Evolutionary conservation across 2,329 filamentous ascomycete genomes (phyloP).

Genomic region (Zasmidium angulare): DNA sequence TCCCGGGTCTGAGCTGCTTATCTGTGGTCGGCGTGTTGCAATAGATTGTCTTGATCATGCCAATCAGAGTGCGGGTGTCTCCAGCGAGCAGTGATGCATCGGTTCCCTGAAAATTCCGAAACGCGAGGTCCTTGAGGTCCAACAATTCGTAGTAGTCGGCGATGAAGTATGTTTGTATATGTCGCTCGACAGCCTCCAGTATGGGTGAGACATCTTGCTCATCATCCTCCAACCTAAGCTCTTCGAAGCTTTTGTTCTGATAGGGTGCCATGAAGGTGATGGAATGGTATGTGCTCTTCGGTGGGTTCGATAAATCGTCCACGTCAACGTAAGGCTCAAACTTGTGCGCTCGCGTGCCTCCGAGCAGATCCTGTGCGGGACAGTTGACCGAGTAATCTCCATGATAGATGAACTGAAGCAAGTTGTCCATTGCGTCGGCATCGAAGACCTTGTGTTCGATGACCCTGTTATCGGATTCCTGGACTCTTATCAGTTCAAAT

Average conservation of each 20-base stretch:
- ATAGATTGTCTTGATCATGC: neutral
- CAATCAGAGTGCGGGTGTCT: neutral
- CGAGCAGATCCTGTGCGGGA: neutral
- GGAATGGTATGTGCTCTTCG: conserved; percentile 67
- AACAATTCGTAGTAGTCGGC: conserved; percentile 14
- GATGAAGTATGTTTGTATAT: conserved; percentile 14
- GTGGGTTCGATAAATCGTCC: too few species aligned
- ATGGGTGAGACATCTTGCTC: conserved; percentile 55
- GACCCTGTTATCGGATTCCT: conserved; percentile 2
- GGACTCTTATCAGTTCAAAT: neutral
- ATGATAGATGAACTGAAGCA: conserved; percentile 21
- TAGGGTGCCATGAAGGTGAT: conserved; percentile 77
- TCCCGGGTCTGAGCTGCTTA: neutral
- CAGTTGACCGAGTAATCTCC: conserved; percentile 12
- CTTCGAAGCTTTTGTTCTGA: conserved; percentile 84
- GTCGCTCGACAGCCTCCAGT: conserved; percentile 1
- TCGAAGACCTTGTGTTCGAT: conserved; percentile 15
- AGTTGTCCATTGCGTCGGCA: conserved; percentile 11
- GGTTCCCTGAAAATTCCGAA: conserved; percentile 6
- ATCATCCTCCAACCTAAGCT: conserved; percentile 73
- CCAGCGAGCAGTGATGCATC: neutral
- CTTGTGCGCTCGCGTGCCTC: neutral
- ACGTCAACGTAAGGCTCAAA: too few species aligned
- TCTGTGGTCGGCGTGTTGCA: neutral
- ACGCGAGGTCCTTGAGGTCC: conserved; percentile 7